Evolutionary conservation across 768 basidiomycete species (phyloP).

Genomic region (Hemileccinum impolitum): DNA sequence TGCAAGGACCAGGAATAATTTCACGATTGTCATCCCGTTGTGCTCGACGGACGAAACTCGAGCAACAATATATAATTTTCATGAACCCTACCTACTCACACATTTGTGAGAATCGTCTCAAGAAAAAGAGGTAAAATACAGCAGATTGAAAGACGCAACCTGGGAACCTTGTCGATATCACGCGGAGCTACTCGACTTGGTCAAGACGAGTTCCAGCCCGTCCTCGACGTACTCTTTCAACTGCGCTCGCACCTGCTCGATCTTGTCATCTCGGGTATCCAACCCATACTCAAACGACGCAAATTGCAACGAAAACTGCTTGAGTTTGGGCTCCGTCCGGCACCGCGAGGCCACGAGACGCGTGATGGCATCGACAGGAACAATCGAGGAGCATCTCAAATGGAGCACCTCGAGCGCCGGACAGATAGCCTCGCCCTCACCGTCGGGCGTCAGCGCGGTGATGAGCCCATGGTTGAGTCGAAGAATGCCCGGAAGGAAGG

Average conservation of each 20-base stretch:
- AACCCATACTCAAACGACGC: conserved; percentile 29
- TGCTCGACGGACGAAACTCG: too few species aligned
- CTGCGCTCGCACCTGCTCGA: conserved; percentile 11
- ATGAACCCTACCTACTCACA: too few species aligned
- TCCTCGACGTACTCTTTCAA: conserved; percentile 19
- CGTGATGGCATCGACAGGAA: conserved; percentile 22
- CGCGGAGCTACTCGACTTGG: conserved; percentile 19
- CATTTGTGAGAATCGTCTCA: too few species aligned
- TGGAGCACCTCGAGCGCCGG: conserved; percentile 24
- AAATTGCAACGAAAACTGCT: conserved; percentile 23
- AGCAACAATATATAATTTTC: too few species aligned
- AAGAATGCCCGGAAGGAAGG: conserved; percentile 25
- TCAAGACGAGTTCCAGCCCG: conserved; percentile 21
- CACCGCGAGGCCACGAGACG: conserved; percentile 26
- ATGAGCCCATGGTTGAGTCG: conserved; percentile 32
- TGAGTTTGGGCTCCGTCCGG: conserved; percentile 8
- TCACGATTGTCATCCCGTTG: too few species aligned
- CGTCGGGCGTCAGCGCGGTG: conserved; percentile 16
- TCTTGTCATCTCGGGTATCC: conserved; percentile 28
- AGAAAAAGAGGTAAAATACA: background rate
- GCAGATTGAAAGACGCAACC: too few species aligned
- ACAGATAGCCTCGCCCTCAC: conserved; percentile 10
- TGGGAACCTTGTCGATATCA: background rate
- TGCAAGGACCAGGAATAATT: background rate
- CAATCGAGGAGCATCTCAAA: conserved; percentile 22